These are phyloP conservation scores for Ceratobasidium sp. DNA, from an alignment of 1,284 basidiomycete genomes.

Conservation along the genomic window DNA sequence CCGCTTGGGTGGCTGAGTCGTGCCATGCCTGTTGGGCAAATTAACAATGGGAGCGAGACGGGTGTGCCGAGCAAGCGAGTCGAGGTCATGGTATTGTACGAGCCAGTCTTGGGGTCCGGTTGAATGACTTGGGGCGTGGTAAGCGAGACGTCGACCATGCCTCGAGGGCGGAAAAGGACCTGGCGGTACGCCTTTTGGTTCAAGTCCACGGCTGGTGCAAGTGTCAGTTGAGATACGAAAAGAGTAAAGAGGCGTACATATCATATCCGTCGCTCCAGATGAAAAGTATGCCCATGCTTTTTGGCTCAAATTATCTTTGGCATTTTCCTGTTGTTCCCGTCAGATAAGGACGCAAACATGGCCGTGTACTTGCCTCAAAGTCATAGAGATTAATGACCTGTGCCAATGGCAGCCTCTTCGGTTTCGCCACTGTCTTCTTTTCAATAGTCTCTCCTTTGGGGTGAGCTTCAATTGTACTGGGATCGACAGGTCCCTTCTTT, in stretches of 20 bases:
- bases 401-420: constrained; percentile 66
- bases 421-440: constrained; percentile 65
- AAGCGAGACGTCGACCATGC: constrained; percentile 37
- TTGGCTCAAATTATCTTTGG: constrained; percentile 33
- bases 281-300: constrained; percentile 41
- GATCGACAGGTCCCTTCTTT: constrained; percentile 73
- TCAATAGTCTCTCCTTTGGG: constrained; percentile 52
- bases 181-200: constrained; percentile 35
- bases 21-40: constrained; percentile 75
- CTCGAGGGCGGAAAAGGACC: constrained; percentile 35
- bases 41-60: constrained; percentile 58
- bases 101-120: neutral
- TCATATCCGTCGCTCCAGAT: constrained; percentile 39
- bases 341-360: neutral
- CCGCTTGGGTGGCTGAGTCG: constrained; percentile 86
- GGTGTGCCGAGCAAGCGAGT: constrained; percentile 56
- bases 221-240: neutral
- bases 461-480: constrained; percentile 55
- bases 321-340: constrained; percentile 14
- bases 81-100: constrained; percentile 42
- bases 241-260: constrained; percentile 11
- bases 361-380: constrained; percentile 65
- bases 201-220: constrained; percentile 32
- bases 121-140: neutral
- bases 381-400: constrained; percentile 76